Conservation (phyloP, 2,329 filamentous ascomycete genomes). For the Cladorrhinum sp. region DNA sequence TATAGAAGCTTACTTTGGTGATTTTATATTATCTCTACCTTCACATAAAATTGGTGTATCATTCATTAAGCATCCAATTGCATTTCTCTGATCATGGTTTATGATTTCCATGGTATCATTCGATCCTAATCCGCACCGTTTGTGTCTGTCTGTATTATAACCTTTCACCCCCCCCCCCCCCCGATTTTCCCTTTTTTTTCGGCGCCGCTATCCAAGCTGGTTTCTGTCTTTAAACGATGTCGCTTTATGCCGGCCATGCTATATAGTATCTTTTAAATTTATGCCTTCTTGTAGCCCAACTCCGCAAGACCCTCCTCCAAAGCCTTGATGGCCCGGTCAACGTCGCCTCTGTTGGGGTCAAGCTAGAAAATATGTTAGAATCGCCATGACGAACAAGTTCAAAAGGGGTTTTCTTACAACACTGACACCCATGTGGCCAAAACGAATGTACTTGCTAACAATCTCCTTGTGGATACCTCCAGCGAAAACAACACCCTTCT, state of each 20-base stretch:
- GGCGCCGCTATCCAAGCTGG: not conserved
- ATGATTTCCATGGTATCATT: not conserved
- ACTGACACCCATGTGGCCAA: slow-evolving; percentile 97
- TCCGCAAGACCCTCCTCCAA: slow-evolving; percentile 73
- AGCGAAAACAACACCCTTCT: slow-evolving; percentile 89
- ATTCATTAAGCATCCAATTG: not conserved
- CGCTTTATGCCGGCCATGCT: not conserved
- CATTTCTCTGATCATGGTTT: not conserved
- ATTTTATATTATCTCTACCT: not conserved
- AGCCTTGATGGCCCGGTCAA: slow-evolving; percentile 78
- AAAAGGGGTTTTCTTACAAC: slow-evolving; percentile 55
- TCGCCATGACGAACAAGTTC: slow-evolving; percentile 11
- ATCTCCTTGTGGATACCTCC: slow-evolving; percentile 96
- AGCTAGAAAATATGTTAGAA: slow-evolving; percentile 45
- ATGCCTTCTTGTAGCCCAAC: slow-evolving; percentile 60
- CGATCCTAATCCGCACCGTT: no score
- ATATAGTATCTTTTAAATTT: slow-evolving; percentile 16
- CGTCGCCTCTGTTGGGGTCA: slow-evolving; percentile 73
- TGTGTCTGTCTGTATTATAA: no score
- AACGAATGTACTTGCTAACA: slow-evolving; percentile 86
- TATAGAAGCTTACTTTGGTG: not conserved
- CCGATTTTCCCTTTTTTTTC: not conserved
- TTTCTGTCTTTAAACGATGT: not conserved
- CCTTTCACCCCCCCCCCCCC: not conserved
- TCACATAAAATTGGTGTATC: no score